Base-by-base conservation (phyloP, 352 stramenopile species). In the Lagenidium sp. region DNA sequence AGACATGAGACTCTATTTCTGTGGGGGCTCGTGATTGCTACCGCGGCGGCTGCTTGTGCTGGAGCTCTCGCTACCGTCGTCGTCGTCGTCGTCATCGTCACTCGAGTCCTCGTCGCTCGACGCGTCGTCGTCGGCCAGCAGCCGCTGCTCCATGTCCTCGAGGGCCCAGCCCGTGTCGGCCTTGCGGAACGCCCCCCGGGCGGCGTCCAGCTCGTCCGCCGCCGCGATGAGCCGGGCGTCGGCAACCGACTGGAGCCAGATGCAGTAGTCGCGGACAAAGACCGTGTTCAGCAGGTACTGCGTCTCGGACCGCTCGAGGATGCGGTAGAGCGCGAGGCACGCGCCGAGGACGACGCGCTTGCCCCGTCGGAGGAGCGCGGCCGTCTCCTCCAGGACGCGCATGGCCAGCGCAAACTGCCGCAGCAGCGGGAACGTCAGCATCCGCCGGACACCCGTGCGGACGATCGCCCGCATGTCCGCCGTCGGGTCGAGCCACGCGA, bases 251-350 rank as follows among this genome's bases (percentile, higher is more conserved):
- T 94, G 82, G 18, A 94, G 69, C 82, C 80, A 94, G 21, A 91
- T 69, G 29, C 81, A 92, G 46, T 97, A 97, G 50, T 97, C 92
- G 53, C 97, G 80, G 24, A 98, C 70, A 50, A 93, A 98, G n/a
- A 98, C 57, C 41, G 91, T 84, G 54, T 98, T 98, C 25, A 97
- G 81, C 13, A 98, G 57, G 65, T 98, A 98, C 61, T 98, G 92
- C 24, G 76, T 95, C 66, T 98, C 94, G 0, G 87, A 97, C 59
- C 93, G 94, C 47, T 97, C 87, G 10, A 98, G 71, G 24, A 97
- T 91, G 16, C 68, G 62, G 44, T 95, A 77, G n/a, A 98, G 55
- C 44, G 85, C 70, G 24, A 99, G 55, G 21, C 98, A 58, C 34
- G 74, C 85, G 37, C 85, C 81, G 35, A 98, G 61, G 13, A 98